A percentile compares a stretch with the other conserved stretches of the same genome.
These are phyloP conservation scores for Knufia petricola DNA, from an alignment of 2,329 filamentous ascomycete species.

Conservation along the genomic window DNA sequence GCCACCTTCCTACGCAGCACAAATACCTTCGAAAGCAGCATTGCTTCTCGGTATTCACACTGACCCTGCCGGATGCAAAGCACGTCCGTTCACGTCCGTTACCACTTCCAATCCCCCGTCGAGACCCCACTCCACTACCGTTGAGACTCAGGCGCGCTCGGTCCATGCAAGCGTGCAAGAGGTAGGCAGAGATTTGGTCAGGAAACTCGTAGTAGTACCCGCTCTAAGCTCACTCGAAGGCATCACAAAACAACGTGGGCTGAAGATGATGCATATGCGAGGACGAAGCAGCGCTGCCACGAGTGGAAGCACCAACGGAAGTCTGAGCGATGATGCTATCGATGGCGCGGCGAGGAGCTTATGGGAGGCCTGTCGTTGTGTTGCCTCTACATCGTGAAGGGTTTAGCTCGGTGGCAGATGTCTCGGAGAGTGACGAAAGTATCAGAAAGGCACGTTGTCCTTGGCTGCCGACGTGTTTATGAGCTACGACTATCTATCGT, in stretches of 20 bases:
- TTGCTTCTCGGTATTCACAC: constrained; percentile 16
- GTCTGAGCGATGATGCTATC: neutral
- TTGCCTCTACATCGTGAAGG: neutral
- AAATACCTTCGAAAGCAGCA: constrained; percentile 17
- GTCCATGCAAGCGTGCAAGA: constrained; percentile 3
- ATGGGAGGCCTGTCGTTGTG: constrained; percentile 4
- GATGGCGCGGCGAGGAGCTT: neutral
- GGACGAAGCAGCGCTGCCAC: neutral
- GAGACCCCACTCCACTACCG: neutral
- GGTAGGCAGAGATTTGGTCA: constrained; percentile 2
- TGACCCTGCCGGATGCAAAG: constrained; percentile 1
- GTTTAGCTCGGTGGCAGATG: too few species aligned
- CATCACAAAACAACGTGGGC: neutral
- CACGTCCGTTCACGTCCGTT: neutral
- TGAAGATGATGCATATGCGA: neutral
- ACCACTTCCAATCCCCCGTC: neutral
- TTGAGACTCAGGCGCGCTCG: neutral
- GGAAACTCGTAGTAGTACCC: neutral
- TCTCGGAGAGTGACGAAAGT: too few species aligned
- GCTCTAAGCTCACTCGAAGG: neutral
- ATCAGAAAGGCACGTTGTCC: too few species aligned
- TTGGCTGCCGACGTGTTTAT: neutral
- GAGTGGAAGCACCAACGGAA: neutral
- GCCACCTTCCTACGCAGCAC: neutral
- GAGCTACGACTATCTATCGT: neutral